Conservation (phyloP, 148 eudicot genomes). For the Arctostaphylos glauca region DNA sequence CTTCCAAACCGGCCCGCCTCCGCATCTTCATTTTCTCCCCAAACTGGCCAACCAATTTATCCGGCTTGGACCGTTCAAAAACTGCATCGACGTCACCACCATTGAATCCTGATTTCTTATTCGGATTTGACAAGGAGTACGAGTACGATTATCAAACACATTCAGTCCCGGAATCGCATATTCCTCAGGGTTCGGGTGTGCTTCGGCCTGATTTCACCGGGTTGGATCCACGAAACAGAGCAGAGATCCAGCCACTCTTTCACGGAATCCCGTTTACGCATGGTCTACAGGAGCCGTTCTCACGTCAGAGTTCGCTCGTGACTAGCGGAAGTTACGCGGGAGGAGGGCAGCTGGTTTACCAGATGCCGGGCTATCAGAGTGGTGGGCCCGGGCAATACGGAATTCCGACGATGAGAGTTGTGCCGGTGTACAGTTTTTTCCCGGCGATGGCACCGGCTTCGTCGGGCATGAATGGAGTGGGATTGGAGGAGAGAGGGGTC, state of each 20-base stretch:
- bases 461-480: slow-evolving; percentile 18
- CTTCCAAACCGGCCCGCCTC: slow-evolving; percentile 46
- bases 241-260: slow-evolving; percentile 25
- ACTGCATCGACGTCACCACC: slow-evolving; percentile 14
- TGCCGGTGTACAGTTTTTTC: slow-evolving; percentile 30
- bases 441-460: not conserved
- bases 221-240: not conserved
- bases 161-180: not conserved
- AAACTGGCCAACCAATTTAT: not conserved
- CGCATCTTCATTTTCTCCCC: slow-evolving; percentile 50
- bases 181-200: not conserved
- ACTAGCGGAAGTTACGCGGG: slow-evolving; percentile 1
- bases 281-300: not conserved
- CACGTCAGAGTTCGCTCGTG: slow-evolving; percentile 10
- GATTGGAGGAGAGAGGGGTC: slow-evolving; percentile 6
- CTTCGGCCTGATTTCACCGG: not conserved
- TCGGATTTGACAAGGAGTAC: slow-evolving; percentile 55
- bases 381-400: slow-evolving; percentile 39
- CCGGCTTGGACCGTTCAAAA: not conserved
- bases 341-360: slow-evolving; percentile 29
- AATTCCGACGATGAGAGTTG: slow-evolving; percentile 28
- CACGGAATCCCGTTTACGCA: slow-evolving; percentile 16
- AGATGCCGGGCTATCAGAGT: slow-evolving; percentile 41
- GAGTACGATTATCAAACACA: not conserved
- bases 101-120: slow-evolving; percentile 47